These are phyloP conservation scores for Colletotrichum falcatum DNA, from an alignment of 2,329 filamentous ascomycete genomes.

Conservation along the genomic window DNA sequence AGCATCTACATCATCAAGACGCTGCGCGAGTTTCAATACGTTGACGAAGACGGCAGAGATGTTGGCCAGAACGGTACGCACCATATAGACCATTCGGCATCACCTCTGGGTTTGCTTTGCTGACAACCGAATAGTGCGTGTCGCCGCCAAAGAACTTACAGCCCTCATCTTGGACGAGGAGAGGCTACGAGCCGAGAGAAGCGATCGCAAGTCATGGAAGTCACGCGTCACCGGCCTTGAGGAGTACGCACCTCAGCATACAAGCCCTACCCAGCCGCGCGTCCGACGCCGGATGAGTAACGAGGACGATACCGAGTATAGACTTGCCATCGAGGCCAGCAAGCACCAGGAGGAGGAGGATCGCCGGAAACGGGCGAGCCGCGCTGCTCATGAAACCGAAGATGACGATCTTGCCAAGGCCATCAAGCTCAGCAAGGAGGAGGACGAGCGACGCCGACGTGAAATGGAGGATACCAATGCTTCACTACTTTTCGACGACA, in stretches of 20 bases:
- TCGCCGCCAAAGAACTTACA: conserved; percentile 95
- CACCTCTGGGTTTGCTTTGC: conserved; percentile 43
- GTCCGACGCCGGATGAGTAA: conserved; percentile 62
- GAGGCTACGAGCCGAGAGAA: conserved; percentile 87
- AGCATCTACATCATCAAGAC: conserved; percentile 99
- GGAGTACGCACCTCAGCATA: conserved; percentile 71
- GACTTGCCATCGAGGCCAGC: conserved; percentile 91
- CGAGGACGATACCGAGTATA: conserved; percentile 91
- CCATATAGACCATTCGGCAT: not conserved
- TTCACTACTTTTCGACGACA: conserved; percentile 89
- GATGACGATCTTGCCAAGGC: conserved; percentile 96
- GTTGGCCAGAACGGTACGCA: conserved; percentile 93
- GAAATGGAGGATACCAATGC: conserved; percentile 91
- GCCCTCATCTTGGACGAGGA: conserved; percentile 94
- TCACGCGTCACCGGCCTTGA: conserved; percentile 94
- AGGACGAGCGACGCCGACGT: conserved; percentile 88
- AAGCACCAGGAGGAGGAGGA: conserved; percentile 96
- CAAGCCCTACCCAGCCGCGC: conserved; percentile 50
- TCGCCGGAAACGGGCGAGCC: conserved; percentile 75
- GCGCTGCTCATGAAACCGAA: conserved; percentile 63
- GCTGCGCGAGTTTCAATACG: conserved; percentile 93
- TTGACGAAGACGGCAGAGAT: conserved; percentile 94
- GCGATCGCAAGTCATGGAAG: conserved; percentile 95
- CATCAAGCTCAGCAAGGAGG: conserved; percentile 92
- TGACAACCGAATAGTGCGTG: conserved; percentile 75